phyloP scores from a whole-genome alignment of 257 asterid species.

The Solanum sejunctum region DNA sequence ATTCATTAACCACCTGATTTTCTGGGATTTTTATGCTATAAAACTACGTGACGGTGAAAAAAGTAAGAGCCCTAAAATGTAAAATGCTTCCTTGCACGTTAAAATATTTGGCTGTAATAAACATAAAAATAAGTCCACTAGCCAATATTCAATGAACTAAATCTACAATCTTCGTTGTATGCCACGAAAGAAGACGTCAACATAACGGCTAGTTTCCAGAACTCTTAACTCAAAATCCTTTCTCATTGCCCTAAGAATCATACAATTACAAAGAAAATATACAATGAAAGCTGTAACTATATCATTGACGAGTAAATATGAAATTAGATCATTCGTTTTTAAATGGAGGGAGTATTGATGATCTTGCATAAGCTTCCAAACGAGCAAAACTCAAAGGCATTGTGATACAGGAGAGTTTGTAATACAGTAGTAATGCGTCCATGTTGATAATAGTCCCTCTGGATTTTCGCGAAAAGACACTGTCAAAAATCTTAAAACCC shows the following conservation, averaged over 20 bases:
- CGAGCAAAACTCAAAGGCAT: not conserved
- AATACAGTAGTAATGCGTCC: not conserved
- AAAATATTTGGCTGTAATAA: not conserved
- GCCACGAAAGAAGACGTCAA: not conserved
- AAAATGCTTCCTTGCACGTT: not conserved
- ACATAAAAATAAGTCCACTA: not conserved
- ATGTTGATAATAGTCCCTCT: not conserved
- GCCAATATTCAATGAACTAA: not conserved
- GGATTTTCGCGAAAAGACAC: not conserved
- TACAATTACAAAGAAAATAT: not conserved
- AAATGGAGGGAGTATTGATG: not conserved
- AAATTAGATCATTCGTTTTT: too few relatives aligned
- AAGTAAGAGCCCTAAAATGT: not conserved
- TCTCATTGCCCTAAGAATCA: not conserved
- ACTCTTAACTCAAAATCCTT: not conserved
- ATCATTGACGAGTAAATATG: too few relatives aligned
- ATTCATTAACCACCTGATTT: not conserved
- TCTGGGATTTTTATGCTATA: not conserved
- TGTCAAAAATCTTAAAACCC: not conserved
- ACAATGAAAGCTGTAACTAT: not conserved
- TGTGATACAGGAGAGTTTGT: too few relatives aligned
- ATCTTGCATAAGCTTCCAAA: not conserved
- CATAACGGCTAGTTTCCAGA: not conserved
- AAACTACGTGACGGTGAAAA: not conserved
- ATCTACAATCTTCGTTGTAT: not conserved